Evolutionary conservation across 2,329 filamentous ascomycete species (phyloP).

Genomic region (Cladosporium sp.): DNA sequence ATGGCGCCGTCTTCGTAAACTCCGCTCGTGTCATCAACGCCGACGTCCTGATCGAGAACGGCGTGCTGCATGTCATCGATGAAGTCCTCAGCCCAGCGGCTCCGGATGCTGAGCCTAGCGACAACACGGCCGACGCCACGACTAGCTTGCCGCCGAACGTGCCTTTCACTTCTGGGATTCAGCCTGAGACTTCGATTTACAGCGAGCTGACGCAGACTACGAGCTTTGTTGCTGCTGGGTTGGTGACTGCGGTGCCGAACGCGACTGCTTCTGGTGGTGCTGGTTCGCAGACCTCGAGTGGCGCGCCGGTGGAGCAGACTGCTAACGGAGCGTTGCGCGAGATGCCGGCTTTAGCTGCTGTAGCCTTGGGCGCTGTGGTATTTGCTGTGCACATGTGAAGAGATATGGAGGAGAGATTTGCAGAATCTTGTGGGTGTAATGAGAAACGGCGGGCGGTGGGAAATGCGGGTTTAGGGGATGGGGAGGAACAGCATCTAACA

Average conservation of each 20-base stretch:
- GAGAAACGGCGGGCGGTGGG: neutral
- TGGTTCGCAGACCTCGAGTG: neutral
- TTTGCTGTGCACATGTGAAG: neutral
- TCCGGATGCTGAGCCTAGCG: neutral
- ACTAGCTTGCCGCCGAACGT: neutral
- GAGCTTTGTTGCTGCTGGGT: neutral
- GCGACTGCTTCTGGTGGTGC: neutral
- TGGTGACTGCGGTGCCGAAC: neutral
- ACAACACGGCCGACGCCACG: neutral
- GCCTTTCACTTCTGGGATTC: slow-evolving; percentile 4
- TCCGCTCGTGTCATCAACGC: slow-evolving; percentile 38
- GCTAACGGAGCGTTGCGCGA: neutral
- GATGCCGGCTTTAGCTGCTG: slow-evolving; percentile 2
- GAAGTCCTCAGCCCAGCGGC: slow-evolving; percentile 1
- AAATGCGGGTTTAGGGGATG: neutral
- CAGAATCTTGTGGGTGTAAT: neutral
- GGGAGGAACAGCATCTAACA: neutral
- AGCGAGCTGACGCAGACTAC: slow-evolving; percentile 8
- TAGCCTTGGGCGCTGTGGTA: neutral
- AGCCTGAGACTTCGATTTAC: neutral
- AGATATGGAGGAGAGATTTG: neutral
- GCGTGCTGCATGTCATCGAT: slow-evolving; percentile 49
- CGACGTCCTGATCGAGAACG: slow-evolving; percentile 42
- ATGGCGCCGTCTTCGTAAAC: slow-evolving; percentile 41
- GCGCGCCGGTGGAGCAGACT: neutral